phyloP scores from a whole-genome alignment of 164 flowering plant species.

The Pachysandra terminalis region DNA sequence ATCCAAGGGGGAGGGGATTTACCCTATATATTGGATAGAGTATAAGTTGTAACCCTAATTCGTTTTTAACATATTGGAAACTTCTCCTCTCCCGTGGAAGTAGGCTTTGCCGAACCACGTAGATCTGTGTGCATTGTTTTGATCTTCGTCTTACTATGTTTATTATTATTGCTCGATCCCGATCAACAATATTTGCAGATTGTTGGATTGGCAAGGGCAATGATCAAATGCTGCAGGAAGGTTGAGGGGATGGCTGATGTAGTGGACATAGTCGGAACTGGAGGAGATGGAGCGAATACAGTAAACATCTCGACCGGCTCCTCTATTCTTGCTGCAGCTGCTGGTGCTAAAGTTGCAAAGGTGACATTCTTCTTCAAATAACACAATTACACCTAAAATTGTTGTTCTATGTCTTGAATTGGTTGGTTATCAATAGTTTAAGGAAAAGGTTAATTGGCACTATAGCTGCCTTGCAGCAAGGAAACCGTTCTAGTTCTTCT shows the following conservation, averaged over 20 bases:
- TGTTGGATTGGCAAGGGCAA: constrained; percentile 88
- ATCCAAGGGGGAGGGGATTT: too few relatives aligned
- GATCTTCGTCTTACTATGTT: too few relatives aligned
- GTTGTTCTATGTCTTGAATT: not conserved
- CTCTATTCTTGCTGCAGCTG: constrained; percentile 88
- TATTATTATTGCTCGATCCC: too few relatives aligned
- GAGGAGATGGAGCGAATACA: constrained; percentile 98
- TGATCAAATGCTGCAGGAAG: constrained; percentile 61
- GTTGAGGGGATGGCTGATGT: constrained; percentile 74
- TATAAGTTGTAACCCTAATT: too few relatives aligned
- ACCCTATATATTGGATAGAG: too few relatives aligned
- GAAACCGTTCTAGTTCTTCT: constrained; percentile 90
- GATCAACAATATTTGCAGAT: constrained; percentile 55
- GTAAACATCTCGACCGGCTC: constrained; percentile 96
- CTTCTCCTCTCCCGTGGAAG: too few relatives aligned
- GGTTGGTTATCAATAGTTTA: not conserved
- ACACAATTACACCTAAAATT: not conserved
- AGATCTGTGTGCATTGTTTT: too few relatives aligned
- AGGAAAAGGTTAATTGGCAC: not conserved
- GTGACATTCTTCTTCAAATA: constrained; percentile 21
- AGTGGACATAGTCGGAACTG: constrained; percentile 96
- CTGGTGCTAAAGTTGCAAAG: constrained; percentile 97
- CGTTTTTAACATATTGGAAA: too few relatives aligned
- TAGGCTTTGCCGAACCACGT: too few relatives aligned
- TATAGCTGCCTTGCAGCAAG: constrained; percentile 62